Conservation (phyloP, 768 basidiomycete genomes). For the Phanerochaete sordida region DNA sequence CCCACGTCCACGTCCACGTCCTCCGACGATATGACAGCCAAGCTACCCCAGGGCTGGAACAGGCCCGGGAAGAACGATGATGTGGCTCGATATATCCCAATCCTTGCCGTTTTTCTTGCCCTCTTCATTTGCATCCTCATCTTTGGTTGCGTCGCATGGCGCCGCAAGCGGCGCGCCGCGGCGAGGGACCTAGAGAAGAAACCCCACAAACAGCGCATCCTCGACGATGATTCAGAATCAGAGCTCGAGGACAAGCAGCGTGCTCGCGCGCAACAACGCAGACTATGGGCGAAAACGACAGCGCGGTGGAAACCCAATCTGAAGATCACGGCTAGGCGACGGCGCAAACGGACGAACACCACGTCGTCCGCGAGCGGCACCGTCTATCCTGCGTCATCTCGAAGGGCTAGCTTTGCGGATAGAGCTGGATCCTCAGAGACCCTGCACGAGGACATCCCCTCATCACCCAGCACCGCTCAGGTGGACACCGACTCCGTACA, state of each 20-base stretch:
- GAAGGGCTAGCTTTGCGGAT: background rate
- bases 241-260: slow-evolving; percentile 33
- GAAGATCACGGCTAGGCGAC: slow-evolving; percentile 56
- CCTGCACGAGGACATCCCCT: slow-evolving; percentile 5
- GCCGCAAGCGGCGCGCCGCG: slow-evolving; percentile 38
- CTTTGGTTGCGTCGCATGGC: slow-evolving; percentile 57
- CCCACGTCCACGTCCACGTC: background rate
- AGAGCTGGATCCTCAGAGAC: background rate
- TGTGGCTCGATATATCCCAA: slow-evolving; percentile 33
- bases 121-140: slow-evolving; percentile 59
- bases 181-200: slow-evolving; percentile 54
- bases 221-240: slow-evolving; percentile 32
- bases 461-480: slow-evolving; percentile 3
- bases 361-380: background rate
- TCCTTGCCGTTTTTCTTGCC: slow-evolving; percentile 61
- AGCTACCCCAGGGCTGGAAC: slow-evolving; percentile 21
- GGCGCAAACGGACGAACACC: slow-evolving; percentile 30
- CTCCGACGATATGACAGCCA: slow-evolving; percentile 3
- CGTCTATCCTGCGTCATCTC: background rate
- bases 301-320: slow-evolving; percentile 68
- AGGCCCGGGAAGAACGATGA: slow-evolving; percentile 13
- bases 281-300: slow-evolving; percentile 58
- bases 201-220: slow-evolving; percentile 28
- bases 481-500: background rate
- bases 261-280: slow-evolving; percentile 45